These are phyloP conservation scores for Acephala macrosclerotiorum DNA, from an alignment of 2,329 filamentous ascomycete species.

Conservation along the genomic window DNA sequence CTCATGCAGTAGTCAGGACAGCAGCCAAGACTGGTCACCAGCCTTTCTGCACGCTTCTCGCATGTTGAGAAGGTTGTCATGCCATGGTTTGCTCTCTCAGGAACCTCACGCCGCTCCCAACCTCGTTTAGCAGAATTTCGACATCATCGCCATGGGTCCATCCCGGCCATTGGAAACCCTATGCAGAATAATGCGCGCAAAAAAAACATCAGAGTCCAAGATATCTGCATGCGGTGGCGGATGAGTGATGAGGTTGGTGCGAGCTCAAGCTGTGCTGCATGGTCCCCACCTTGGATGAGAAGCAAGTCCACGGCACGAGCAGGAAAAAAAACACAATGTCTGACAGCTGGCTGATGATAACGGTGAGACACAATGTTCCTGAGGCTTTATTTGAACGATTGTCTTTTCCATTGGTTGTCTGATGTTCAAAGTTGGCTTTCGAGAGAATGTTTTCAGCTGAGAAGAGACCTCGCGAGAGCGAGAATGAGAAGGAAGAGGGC, in stretches of 20 bases:
- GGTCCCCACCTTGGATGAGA: conserved; percentile 9
- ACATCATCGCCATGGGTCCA: conserved; percentile 20
- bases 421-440: background rate
- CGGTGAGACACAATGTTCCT: conserved; percentile 12
- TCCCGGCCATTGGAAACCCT: conserved; percentile 10
- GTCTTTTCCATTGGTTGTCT: background rate
- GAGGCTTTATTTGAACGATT: conserved; percentile 8
- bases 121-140: conserved; percentile 12
- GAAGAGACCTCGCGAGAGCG: background rate
- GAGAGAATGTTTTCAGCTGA: background rate
- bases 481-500: background rate
- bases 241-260: conserved; percentile 20
- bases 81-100: conserved; percentile 6
- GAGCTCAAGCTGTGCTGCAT: conserved; percentile 14
- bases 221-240: conserved; percentile 21
- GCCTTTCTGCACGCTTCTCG: conserved; percentile 12
- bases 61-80: conserved; percentile 2
- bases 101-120: conserved; percentile 16
- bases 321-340: conserved; percentile 11
- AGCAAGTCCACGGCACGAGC: conserved; percentile 2
- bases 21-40: conserved; percentile 7
- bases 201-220: background rate
- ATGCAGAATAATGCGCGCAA: conserved; percentile 6
- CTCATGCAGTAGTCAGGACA: background rate
- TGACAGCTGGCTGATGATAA: conserved; percentile 22